Evolutionary conservation across 2,329 filamentous ascomycete species (phyloP), one percentile per base, ranked within the genome.

Genomic region (Fusarium annulatum): DNA sequence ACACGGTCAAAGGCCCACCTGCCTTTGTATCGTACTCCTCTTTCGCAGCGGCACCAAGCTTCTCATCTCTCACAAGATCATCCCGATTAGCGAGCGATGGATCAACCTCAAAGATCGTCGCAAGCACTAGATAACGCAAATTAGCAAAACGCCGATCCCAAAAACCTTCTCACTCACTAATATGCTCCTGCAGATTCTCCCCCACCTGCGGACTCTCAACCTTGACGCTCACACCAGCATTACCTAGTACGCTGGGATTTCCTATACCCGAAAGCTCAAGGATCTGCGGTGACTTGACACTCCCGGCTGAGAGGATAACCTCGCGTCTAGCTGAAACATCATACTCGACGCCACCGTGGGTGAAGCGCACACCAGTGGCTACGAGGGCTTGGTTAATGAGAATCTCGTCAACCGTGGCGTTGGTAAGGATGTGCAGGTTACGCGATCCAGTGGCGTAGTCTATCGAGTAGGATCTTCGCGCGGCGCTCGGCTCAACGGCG

Each of bases 261-360:
- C 90, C 90, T 43, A 92, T 85, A 1, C 90, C 90, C 0, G 89
- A 91, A 4, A 91, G 81, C 71, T 92, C 90, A n/a, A 88, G 85
- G 21, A 90, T 81, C 79, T 87, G 89, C 9, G 86, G 90, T 15
- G 87, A 90, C 76, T 87, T 86, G 45, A 88, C 81, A 34, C 84
- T 86, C 1, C 91, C 91, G 2, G 89, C 89, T 9, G 87, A 86
- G 5, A 93, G 79, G 42, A 93, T 85, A 16, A 91, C 84, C 73
- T 92, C 90, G 16, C 67, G 85, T 72, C 70, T 81, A 3, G 82
- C 86, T 12, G 80, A 76, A 51, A 86, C 84, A 9, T 77, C 77
- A 4, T 79, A 58, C 79, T 71, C 75, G 26, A 61, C 77, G 7
- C 86, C 86, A 52, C 81, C 79, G 58, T 84, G 71, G 4, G 57